A percentile compares a stretch with the other conserved stretches of the same genome.
Evolutionary conservation across 768 basidiomycete species (phyloP).

Genomic region (Sarcodon aspratus): DNA sequence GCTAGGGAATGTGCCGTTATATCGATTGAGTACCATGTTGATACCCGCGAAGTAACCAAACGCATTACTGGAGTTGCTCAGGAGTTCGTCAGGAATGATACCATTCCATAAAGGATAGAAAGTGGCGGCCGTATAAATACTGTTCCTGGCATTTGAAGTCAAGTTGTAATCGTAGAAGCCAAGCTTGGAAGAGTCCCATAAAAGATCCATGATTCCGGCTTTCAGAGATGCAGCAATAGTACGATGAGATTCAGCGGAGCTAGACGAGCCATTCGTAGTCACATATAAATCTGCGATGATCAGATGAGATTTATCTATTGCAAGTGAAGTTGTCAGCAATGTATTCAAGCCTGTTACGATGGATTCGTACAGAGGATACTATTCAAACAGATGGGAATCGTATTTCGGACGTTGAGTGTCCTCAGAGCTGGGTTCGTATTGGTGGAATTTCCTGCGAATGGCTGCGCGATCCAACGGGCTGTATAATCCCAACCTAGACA

Average conservation of each 20-base stretch:
- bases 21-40: slow-evolving; percentile 71
- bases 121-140: slow-evolving; percentile 59
- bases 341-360: slow-evolving; percentile 6
- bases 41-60: slow-evolving; percentile 66
- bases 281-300: slow-evolving; percentile 53
- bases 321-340: background rate
- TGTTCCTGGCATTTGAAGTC: slow-evolving; percentile 50
- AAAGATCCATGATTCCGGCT: slow-evolving; percentile 70
- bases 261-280: slow-evolving; percentile 11
- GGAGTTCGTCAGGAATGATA: slow-evolving; percentile 68
- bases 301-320: slow-evolving; percentile 48
- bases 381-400: slow-evolving; percentile 71
- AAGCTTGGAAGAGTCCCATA: slow-evolving; percentile 76
- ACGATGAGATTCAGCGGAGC: slow-evolving; percentile 37
- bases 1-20: slow-evolving; percentile 78
- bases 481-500: slow-evolving; percentile 26
- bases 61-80: slow-evolving; percentile 42
- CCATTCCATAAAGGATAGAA: slow-evolving; percentile 85
- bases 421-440: slow-evolving; percentile 47
- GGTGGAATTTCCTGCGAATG: slow-evolving; percentile 25
- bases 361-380: slow-evolving; percentile 63
- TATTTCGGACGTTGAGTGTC: slow-evolving; percentile 57
- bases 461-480: slow-evolving; percentile 28
- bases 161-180: slow-evolving; percentile 89
- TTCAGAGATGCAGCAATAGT: slow-evolving; percentile 45